A percentile compares a stretch with the other conserved stretches of the same genome.
These are phyloP conservation scores for Pseudogymnoascus sp. DNA, from an alignment of 2,329 filamentous ascomycete species.

Conservation along the genomic window DNA sequence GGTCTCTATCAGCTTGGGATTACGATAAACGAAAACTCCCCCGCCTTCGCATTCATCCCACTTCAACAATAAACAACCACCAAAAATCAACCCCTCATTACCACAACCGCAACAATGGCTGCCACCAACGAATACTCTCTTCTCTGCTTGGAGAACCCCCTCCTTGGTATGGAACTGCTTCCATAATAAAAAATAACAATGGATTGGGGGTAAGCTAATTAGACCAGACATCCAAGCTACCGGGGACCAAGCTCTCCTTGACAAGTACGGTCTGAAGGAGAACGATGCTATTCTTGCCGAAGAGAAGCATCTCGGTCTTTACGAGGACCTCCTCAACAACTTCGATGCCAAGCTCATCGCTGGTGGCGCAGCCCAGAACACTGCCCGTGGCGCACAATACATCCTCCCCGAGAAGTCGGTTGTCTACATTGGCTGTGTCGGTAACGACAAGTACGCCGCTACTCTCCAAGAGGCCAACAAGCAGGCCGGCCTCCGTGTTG, in stretches of 20 bases:
- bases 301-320: slow-evolving; percentile 80
- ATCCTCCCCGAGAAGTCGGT: slow-evolving; percentile 83
- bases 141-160: slow-evolving; percentile 92
- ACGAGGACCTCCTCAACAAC: slow-evolving; percentile 89
- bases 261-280: slow-evolving; percentile 88
- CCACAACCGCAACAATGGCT: slow-evolving; percentile 51
- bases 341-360: slow-evolving; percentile 90
- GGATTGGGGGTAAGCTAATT: not conserved
- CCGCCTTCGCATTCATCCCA: slow-evolving; percentile 11
- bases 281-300: slow-evolving; percentile 98
- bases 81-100: slow-evolving; percentile 7
- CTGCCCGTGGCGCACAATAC: slow-evolving; percentile 92
- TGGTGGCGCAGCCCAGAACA: slow-evolving; percentile 95
- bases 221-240: slow-evolving; percentile 76
- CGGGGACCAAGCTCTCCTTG: slow-evolving; percentile 74
- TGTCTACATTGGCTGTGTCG: slow-evolving; percentile 88
- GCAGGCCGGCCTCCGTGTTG: slow-evolving; percentile 80
- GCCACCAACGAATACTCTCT: slow-evolving; percentile 74
- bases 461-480: slow-evolving; percentile 80
- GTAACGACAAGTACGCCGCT: slow-evolving; percentile 91
- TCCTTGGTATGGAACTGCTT: slow-evolving; percentile 64
- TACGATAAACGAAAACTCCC: slow-evolving; percentile 3
- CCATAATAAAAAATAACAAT: not conserved
- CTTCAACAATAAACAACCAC: slow-evolving; percentile 7
- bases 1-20: slow-evolving; percentile 2